A percentile compares a stretch with the other conserved stretches of the same genome.
Evolutionary conservation across 371 early-diverging fungal genomes (phyloP).

Genomic region (Encephalitozoon romaleae): DNA sequence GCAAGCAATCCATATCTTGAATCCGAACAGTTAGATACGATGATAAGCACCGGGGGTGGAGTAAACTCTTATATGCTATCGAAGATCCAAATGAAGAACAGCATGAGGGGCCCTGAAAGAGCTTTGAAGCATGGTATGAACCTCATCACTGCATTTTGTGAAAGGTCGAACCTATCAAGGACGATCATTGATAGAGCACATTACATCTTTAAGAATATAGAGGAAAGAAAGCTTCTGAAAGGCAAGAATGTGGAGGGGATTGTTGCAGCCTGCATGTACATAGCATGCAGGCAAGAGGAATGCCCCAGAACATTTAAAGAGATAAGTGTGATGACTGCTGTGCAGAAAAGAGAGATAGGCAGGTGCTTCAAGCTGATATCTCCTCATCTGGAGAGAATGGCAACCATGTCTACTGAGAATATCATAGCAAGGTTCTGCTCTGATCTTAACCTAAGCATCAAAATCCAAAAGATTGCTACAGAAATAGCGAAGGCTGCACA

Average conservation of each 20-base stretch:
- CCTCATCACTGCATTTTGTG: conserved; percentile 79
- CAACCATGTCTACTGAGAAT: conserved; percentile 62
- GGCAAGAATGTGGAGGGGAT: conserved; percentile 80
- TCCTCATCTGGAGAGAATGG: conserved; percentile 58
- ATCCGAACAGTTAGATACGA: conserved; percentile 59
- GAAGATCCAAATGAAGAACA: conserved; percentile 61
- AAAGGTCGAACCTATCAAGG: conserved; percentile 73
- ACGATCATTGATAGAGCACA: conserved; percentile 81
- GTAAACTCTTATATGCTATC: conserved; percentile 51
- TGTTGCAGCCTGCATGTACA: conserved; percentile 87
- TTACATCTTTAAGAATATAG: conserved; percentile 72
- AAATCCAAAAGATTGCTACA: conserved; percentile 58
- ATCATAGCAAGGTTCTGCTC: conserved; percentile 62
- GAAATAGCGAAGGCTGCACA: conserved; percentile 50
- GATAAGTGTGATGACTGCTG: conserved; percentile 79
- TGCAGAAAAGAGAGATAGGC: conserved; percentile 63
- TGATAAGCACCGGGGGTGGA: conserved; percentile 57
- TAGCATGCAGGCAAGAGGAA: conserved; percentile 81
- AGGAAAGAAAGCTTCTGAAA: conserved; percentile 72
- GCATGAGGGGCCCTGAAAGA: conserved; percentile 64
- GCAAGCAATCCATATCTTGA: conserved; percentile 65
- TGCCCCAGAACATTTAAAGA: conserved; percentile 92
- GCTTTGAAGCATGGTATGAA: conserved; percentile 77
- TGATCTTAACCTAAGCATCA: conserved; percentile 58
- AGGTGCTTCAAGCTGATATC: conserved; percentile 60